A percentile compares a stretch with the other conserved stretches of the same genome.
Evolutionary conservation across 768 basidiomycete species (phyloP).

Genomic region (Mycena albidolilacea): DNA sequence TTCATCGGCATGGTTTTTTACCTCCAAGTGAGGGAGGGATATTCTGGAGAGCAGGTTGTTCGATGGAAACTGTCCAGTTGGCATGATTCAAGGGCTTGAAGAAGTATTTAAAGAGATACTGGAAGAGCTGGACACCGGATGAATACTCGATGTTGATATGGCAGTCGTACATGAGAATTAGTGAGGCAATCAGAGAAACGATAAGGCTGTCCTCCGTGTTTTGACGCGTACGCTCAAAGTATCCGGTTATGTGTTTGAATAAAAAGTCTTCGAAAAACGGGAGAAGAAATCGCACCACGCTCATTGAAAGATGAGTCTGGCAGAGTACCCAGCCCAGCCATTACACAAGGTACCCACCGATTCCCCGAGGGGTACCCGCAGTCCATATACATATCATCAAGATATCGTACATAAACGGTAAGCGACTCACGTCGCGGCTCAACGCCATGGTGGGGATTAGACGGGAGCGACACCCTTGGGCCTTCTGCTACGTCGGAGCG

Average conservation of each 20-base stretch:
- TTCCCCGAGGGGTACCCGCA: too few relatives aligned
- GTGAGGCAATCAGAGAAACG: not conserved
- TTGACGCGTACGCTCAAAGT: conserved; percentile 3
- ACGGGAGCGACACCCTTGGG: too few relatives aligned
- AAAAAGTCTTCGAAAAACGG: not conserved
- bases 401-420: too few relatives aligned
- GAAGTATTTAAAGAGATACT: not conserved
- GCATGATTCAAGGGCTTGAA: conserved; percentile 6
- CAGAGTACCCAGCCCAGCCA: too few relatives aligned
- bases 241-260: not conserved
- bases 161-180: not conserved
- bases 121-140: not conserved
- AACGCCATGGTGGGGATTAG: too few relatives aligned
- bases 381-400: too few relatives aligned
- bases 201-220: not conserved
- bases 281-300: not conserved
- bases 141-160: not conserved
- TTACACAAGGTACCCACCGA: too few relatives aligned
- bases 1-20: not conserved
- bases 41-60: not conserved
- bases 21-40: not conserved
- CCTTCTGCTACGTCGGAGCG: too few relatives aligned
- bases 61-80: not conserved
- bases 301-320: conserved; percentile 4
- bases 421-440: too few relatives aligned